phyloP scores from a whole-genome alignment of 2,329 filamentous ascomycete species.

The Colletotrichum shisoi region DNA sequence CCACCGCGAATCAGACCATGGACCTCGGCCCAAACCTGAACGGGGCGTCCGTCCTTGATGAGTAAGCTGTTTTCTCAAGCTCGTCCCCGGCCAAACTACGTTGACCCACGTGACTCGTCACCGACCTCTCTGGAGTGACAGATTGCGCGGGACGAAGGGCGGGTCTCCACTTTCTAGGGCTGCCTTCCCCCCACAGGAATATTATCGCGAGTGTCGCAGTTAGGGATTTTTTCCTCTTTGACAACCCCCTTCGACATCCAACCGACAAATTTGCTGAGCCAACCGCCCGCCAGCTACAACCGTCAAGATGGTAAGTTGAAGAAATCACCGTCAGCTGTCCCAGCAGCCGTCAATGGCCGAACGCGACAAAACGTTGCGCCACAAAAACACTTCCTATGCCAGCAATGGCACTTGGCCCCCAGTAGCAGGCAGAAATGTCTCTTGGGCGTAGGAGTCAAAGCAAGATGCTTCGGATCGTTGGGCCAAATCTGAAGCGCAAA shows the following conservation, averaged over 20 bases:
- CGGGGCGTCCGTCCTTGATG: background rate
- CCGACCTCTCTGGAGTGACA: slow-evolving; percentile 46
- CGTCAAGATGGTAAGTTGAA: slow-evolving; percentile 75
- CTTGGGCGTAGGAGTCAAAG: slow-evolving; percentile 71
- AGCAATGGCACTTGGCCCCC: slow-evolving; percentile 42
- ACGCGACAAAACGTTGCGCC: slow-evolving; percentile 10
- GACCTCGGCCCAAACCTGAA: slow-evolving; percentile 33
- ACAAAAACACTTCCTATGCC: slow-evolving; percentile 45
- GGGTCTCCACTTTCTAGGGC: slow-evolving; percentile 49
- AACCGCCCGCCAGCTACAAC: slow-evolving; percentile 51
- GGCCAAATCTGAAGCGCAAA: slow-evolving; percentile 91
- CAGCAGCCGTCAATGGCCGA: slow-evolving; percentile 6
- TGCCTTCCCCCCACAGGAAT: slow-evolving; percentile 53
- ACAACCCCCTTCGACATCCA: slow-evolving; percentile 47
- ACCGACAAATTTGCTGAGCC: slow-evolving; percentile 38
- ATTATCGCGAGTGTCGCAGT: slow-evolving; percentile 39
- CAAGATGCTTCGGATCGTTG: slow-evolving; percentile 96
- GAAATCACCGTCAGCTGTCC: slow-evolving; percentile 27
- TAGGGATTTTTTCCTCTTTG: slow-evolving; percentile 24
- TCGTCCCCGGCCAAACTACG: slow-evolving; percentile 31
- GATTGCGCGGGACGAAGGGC: slow-evolving; percentile 31
- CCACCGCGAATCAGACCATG: slow-evolving; percentile 17
- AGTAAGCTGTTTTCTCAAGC: background rate
- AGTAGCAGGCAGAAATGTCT: slow-evolving; percentile 55
- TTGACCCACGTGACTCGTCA: slow-evolving; percentile 51